Conservation (phyloP, 2,329 filamentous ascomycete genomes). For the Penicillium olsonii region DNA sequence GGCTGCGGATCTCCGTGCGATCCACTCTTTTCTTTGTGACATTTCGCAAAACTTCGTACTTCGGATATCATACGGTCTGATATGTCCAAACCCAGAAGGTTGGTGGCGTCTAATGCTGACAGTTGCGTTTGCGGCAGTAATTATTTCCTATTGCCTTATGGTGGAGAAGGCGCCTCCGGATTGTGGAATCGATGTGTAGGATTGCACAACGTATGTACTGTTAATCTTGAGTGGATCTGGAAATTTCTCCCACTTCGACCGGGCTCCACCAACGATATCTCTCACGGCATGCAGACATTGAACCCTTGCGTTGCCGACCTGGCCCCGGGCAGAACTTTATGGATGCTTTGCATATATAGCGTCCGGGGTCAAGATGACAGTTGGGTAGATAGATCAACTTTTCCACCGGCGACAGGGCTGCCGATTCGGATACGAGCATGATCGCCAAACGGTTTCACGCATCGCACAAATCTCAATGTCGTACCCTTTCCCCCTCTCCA, state of each 20-base stretch:
- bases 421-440: slow-evolving; percentile 18
- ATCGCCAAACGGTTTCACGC: slow-evolving; percentile 27
- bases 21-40: slow-evolving; percentile 14
- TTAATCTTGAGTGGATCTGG: slow-evolving; percentile 5
- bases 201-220: neutral
- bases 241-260: slow-evolving; percentile 3
- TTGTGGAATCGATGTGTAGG: slow-evolving; percentile 6
- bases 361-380: slow-evolving; percentile 11
- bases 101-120: slow-evolving; percentile 7
- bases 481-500: slow-evolving; percentile 6
- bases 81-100: slow-evolving; percentile 16
- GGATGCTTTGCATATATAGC: slow-evolving; percentile 11
- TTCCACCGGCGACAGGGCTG: neutral
- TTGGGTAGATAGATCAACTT: slow-evolving; percentile 13
- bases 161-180: neutral
- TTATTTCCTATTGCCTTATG: neutral
- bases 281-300: neutral
- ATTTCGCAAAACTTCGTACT: neutral
- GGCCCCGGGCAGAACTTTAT: slow-evolving; percentile 1
- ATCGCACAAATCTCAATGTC: slow-evolving; percentile 1
- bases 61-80: slow-evolving; percentile 10
- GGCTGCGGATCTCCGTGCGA: slow-evolving; percentile 3
- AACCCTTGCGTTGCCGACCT: slow-evolving; percentile 7
- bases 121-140: slow-evolving; percentile 5
- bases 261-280: slow-evolving; percentile 9